Base-by-base conservation (phyloP, 768 basidiomycete species). In the Calocybe indica region DNA sequence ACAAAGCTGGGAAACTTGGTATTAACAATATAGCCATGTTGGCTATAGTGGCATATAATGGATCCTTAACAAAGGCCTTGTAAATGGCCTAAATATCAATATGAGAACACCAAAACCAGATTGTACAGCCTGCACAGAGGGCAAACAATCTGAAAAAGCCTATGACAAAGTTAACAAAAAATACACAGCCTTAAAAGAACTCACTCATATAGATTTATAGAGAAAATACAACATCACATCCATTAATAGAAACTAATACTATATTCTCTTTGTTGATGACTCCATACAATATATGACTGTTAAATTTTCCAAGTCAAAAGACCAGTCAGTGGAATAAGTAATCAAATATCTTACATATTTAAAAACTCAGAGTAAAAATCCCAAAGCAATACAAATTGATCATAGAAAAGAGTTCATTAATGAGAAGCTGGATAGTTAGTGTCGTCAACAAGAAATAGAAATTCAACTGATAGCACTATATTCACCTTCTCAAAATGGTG, bases 351-450 rank as follows among this genome's bases (percentile, higher is more conserved):
- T 60, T 37, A 55, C 58, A 2, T 59, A 54, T 53, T 11, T 59
- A 6, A 52, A 57, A 49, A 49, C 34, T 11, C 62, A 66, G 12
- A 41, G 46, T n/a, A 38, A 29, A 7, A 36, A 13, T 32, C 45
- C 56, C 41, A 57, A 58, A 34, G 38, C 11, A 35, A 48, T 66
- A 3, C 28, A 54, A 7, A 49, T 42, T 6, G 58, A 68, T 46
- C 33, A 50, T 28, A 64, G 66, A 7, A 55, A 56, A 11, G 60
- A 65, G 50, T 65, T 60, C 37, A 48, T 48, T 31, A 56, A 48
- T 15, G 44, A 61, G 3, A 37, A 56, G 10, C 47, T 62, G 15
- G 53, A 47, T 9, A 36, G 45, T 0, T 55, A 57, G 28, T 51
- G 60, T 2, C 5, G 38, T 4, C 36, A 42, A 34, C 13, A 39